Base-by-base conservation (phyloP, 164 flowering plant genomes). In the Sedum album region DNA sequence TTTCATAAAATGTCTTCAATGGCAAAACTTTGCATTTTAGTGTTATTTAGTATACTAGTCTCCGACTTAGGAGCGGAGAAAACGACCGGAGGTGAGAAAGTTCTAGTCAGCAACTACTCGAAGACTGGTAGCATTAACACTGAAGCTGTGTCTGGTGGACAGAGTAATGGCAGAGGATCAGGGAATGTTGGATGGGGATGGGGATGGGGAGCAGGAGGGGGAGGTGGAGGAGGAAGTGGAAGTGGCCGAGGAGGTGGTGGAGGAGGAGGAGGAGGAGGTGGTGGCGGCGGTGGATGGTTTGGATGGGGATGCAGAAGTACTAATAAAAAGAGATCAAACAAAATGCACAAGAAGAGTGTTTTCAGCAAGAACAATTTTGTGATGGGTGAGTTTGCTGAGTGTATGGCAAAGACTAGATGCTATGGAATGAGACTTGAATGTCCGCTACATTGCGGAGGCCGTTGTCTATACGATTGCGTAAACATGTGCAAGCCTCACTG, bases 361-460 rank as follows among this genome's bases (percentile, higher is more conserved):
- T 42, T 35, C 35, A 51, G 60, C 26, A 72, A 48, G 20, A 72
- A 69, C 18, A 80, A 78, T 7, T 83, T 79, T 44, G 69, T 10
- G 71, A 11, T 81, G 57, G 87, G 91, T 9, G 87, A 85, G 72
- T 88, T 73, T 60, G 94, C 85, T 18, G 79, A 86, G 23, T 88
- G 94, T 82, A 82, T 75, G 85, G 80, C 11, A 0, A 76, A 64
- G 64, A 84, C 83, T 9, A 77, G 86, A 21, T 86, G 91, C 38
- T 71, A 41, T 55, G 85, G 89, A n/a, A 73, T 81, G 91, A 88
- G 81, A 66, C 64, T 88, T 70, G 89, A 85, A 30, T 86, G 91
- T 44, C 94, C 94, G 14, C 84, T 85, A 28, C 89, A 88, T 53
- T 88, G 94, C 55, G 85, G 86, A 33, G 90, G 90, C 0, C 79